phyloP scores from a whole-genome alignment of 805 yeast genomes.

The Pichia californica region DNA sequence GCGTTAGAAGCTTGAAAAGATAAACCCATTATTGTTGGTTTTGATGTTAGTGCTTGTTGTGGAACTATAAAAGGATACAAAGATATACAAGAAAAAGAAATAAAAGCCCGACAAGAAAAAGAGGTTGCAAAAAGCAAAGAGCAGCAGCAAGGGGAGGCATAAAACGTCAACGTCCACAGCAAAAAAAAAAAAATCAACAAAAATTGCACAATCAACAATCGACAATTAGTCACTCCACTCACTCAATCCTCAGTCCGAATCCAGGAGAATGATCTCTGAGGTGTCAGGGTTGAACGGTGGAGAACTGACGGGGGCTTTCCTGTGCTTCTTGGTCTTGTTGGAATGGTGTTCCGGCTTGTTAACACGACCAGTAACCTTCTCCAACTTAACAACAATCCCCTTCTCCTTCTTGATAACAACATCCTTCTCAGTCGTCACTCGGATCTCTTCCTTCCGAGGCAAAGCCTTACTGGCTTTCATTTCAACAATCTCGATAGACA shows the following conservation, averaged over 20 bases:
- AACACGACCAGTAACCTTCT: not conserved
- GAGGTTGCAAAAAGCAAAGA: not conserved
- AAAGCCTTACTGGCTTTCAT: too few relatives aligned
- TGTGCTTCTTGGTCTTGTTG: not conserved
- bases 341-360: not conserved
- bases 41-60: too few relatives aligned
- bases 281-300: not conserved
- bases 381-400: not conserved
- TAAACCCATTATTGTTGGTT: constrained; percentile 20
- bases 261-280: constrained; percentile 7
- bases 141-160: not conserved
- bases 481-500: not conserved
- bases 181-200: too few relatives aligned
- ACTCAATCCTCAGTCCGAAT: not conserved
- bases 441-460: too few relatives aligned
- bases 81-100: too few relatives aligned
- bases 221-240: too few relatives aligned
- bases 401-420: not conserved
- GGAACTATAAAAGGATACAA: too few relatives aligned
- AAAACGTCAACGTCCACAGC: too few relatives aligned
- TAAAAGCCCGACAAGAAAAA: too few relatives aligned
- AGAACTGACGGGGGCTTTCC: too few relatives aligned
- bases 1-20: constrained; percentile 52
- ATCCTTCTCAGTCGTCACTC: too few relatives aligned
- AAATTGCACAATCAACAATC: too few relatives aligned